phyloP scores from a whole-genome alignment of 768 basidiomycete species.

The Tricholoma terreum region DNA sequence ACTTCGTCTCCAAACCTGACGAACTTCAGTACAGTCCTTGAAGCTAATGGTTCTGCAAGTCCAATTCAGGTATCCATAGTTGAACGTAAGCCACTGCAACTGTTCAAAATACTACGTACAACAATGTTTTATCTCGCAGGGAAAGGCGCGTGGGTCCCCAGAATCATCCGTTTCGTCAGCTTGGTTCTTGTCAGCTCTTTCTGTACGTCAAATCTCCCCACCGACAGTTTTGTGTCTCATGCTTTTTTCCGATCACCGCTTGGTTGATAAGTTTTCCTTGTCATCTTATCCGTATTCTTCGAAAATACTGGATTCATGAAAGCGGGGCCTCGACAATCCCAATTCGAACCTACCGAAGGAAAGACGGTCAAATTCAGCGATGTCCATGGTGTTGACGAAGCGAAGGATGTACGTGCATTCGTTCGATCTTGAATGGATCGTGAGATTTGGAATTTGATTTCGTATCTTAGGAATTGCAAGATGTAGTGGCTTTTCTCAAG shows the following conservation, averaged over 20 bases:
- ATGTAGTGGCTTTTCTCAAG: conserved; percentile 92
- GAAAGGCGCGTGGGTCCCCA: conserved; percentile 64
- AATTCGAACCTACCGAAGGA: conserved; percentile 80
- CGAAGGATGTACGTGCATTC: conserved; percentile 67
- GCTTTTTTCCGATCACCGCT: not conserved
- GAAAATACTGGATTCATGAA: conserved; percentile 95
- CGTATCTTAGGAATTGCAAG: conserved; percentile 73
- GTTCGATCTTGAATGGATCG: not conserved
- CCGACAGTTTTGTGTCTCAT: not conserved
- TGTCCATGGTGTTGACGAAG: conserved; percentile 97
- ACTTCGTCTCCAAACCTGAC: conserved; percentile 34
- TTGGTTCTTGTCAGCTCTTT: conserved; percentile 56
- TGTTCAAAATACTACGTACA: not conserved
- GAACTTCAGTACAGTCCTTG: conserved; percentile 41
- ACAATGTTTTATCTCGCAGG: conserved; percentile 37
- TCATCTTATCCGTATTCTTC: conserved; percentile 82
- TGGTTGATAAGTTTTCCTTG: conserved; percentile 60
- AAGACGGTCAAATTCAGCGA: conserved; percentile 89
- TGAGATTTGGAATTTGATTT: conserved; percentile 1
- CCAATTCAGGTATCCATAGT: conserved; percentile 82
- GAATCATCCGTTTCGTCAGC: conserved; percentile 60
- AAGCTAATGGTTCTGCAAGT: conserved; percentile 41
- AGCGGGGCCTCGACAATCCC: conserved; percentile 72
- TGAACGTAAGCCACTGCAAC: conserved; percentile 56
- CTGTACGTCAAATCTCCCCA: conserved; percentile 44